Evolutionary conservation across 2,329 filamentous ascomycete genomes (phyloP).

Genomic region (Hymenoscyphus fructigenus): DNA sequence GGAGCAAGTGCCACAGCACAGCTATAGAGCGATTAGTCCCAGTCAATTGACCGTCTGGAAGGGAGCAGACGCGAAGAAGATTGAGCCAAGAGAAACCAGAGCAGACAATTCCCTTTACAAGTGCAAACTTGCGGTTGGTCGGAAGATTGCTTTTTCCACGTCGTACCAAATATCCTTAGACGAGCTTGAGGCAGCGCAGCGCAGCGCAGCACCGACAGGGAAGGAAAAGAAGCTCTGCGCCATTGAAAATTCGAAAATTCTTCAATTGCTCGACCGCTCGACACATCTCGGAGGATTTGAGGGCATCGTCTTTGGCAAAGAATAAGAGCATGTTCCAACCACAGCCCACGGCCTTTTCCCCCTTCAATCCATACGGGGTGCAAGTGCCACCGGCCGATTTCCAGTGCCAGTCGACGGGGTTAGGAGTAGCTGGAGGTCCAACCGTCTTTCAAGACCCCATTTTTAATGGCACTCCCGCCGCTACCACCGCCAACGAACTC

Average conservation of each 20-base stretch:
- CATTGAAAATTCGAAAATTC: background rate
- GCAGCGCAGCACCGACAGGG: background rate
- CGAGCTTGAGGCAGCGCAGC: background rate
- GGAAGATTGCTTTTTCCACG: slow-evolving; percentile 1
- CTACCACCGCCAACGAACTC: slow-evolving; percentile 13
- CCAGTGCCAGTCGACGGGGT: slow-evolving; percentile 20
- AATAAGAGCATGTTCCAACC: slow-evolving; percentile 34
- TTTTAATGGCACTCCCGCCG: slow-evolving; percentile 28
- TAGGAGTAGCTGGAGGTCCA: slow-evolving; percentile 22
- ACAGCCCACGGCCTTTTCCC: slow-evolving; percentile 33
- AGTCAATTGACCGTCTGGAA: background rate
- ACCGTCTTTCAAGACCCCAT: slow-evolving; percentile 29
- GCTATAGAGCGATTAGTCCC: background rate
- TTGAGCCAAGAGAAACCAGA: background rate
- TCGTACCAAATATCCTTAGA: background rate
- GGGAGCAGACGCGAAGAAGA: background rate
- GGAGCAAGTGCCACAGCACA: no score
- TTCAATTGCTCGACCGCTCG: background rate
- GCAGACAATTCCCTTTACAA: no score
- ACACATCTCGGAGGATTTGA: background rate
- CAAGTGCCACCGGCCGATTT: slow-evolving; percentile 15
- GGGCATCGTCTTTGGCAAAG: background rate
- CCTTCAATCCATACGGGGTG: slow-evolving; percentile 29
- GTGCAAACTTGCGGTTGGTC: slow-evolving; percentile 4
- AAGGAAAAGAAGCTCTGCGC: no score